A percentile compares a stretch with the other conserved stretches of the same genome.
Conservation (phyloP, 352 stramenopile species). For the Globisporangium perplexum region DNA sequence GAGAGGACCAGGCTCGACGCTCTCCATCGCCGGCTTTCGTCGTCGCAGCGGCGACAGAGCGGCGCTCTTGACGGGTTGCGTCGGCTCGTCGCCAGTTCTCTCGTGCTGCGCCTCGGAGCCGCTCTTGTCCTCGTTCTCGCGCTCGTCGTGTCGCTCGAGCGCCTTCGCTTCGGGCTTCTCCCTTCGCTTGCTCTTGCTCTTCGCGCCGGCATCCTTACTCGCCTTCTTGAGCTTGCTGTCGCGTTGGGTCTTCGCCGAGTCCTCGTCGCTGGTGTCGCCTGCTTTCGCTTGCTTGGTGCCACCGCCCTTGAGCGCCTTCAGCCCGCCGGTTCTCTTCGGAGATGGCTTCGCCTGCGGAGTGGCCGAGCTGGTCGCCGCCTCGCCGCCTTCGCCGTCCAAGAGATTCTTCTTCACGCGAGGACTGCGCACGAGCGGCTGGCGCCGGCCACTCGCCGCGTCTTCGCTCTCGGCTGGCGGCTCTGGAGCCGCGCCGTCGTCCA, state of each 20-base stretch:
- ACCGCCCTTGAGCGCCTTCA: background rate
- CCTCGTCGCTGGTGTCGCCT: background rate
- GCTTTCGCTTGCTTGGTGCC: background rate
- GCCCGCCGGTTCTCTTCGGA: background rate
- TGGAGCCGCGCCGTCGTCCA: background rate
- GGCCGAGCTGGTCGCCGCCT: background rate
- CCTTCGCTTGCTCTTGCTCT: background rate
- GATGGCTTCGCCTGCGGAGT: background rate
- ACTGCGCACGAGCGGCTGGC: background rate
- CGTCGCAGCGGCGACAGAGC: background rate
- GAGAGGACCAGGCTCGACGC: background rate
- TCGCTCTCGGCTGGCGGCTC: background rate
- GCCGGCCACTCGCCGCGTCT: background rate
- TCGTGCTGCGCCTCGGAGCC: too few relatives aligned
- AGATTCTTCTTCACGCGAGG: constrained; percentile 1
- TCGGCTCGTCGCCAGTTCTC: background rate
- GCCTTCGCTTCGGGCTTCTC: constrained; percentile 1
- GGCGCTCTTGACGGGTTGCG: background rate
- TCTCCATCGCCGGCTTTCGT: background rate
- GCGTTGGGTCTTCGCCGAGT: background rate
- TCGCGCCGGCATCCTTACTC: background rate
- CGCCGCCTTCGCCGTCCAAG: background rate
- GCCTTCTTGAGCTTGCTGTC: background rate
- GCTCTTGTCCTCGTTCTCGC: background rate
- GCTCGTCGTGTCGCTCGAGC: constrained; percentile 1